Evolutionary conservation across 2,329 filamentous ascomycete species (phyloP), one percentile per base, ranked within the genome.

Genomic region (Plenodomus lindquistii): DNA sequence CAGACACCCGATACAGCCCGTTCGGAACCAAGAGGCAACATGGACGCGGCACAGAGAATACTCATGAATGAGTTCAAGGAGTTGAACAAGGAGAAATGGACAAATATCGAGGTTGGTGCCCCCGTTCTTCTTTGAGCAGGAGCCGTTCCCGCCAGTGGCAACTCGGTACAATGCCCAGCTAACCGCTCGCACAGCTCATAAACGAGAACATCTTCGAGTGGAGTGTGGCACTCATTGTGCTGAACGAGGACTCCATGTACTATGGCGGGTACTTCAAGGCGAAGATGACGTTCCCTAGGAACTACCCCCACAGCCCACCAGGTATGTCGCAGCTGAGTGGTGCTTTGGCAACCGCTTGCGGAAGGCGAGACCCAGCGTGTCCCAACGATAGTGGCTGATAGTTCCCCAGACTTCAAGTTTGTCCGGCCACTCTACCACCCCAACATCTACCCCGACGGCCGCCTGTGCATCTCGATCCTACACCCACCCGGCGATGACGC

Each of bases 401-500:
- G 10, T 10, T 7, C 22, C 2, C 9, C 57, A 80, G 88, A 87
- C 46, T 97, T 99, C 79, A 86, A 87, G 56, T 97, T 99, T 75
- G 71, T 85, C 16, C 82, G 81, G 27, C 85, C 88, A 15, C 86
- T 97, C 54, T 91, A 85, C 75, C 93, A 99, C 72, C 93, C 93
- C 2, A 99, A 99, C 72, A 86, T 99, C 66, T 97, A 97, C 76
- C 76, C 85, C 5, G 89, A 97, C 71, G 93, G 93, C 63, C 87
- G 87, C 59, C 82, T 97, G 37, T 97, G 94, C 78, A 97, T 99
- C 70, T 97, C 92, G 38, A 99, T 99, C 65, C 85, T 99, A 10
- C 93, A 99, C 73, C 83, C 85, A 16, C 91, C 94, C 0, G 94
- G 94, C 58, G 91, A 97, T 52, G 93, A 97, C 68, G 84, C 88